Evolutionary conservation across 805 yeast genomes (phyloP).

Genomic region (Barnettozyma pratensis): DNA sequence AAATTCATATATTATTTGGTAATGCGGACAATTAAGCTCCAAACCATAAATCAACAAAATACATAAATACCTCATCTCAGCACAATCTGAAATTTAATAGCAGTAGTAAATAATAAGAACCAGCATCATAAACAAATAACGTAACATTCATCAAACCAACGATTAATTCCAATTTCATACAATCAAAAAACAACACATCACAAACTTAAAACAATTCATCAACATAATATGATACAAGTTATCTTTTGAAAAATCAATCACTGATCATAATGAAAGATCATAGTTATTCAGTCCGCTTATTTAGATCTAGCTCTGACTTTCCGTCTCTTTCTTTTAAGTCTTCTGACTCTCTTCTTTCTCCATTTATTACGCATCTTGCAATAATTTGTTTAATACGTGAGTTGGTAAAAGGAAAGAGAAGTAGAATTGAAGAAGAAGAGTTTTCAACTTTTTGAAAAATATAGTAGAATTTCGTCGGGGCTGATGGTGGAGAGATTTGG

Average conservation of each 20-base stretch:
- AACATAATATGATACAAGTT: neutral
- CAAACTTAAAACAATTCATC: neutral
- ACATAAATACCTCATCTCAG: constrained; percentile 1
- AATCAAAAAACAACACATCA: neutral
- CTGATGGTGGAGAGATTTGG: neutral
- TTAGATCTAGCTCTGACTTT: constrained; percentile 99
- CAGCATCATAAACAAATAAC: constrained; percentile 11
- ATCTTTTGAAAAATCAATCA: neutral
- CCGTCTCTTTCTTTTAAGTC: constrained; percentile 99
- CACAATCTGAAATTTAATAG: neutral
- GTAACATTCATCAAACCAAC: constrained; percentile 1
- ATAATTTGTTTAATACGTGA: constrained; percentile 20
- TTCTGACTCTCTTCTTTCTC: constrained; percentile 99
- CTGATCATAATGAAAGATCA: neutral
- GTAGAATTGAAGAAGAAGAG: constrained; percentile 12
- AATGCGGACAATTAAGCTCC: constrained; percentile 5
- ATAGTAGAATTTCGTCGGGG: neutral
- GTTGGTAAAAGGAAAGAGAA: constrained; percentile 10
- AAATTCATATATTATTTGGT: constrained; percentile 15
- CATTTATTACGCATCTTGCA: constrained; percentile 87
- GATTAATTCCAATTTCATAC: neutral
- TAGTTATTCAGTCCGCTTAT: constrained; percentile 52
- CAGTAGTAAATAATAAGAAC: constrained; percentile 7
- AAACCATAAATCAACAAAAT: constrained; percentile 1
- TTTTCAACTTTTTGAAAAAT: constrained; percentile 19